These are phyloP conservation scores for Arachnopeziza araneosa DNA, from an alignment of 2,329 filamentous ascomycete species.

Conservation along the genomic window DNA sequence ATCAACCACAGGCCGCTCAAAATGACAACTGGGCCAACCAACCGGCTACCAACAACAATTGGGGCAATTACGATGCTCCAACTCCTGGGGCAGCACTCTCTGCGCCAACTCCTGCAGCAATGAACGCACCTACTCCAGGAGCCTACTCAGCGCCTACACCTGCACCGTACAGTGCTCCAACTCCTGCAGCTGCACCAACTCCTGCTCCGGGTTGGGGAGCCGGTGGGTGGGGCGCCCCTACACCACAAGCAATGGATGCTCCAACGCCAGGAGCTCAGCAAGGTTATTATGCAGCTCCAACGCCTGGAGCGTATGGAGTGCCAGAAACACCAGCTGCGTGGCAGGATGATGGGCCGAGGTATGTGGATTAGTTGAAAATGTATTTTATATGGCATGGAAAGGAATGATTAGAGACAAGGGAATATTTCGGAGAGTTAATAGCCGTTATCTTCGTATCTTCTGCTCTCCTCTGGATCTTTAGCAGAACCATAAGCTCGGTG, in stretches of 20 bases:
- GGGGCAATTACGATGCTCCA: slow-evolving; percentile 58
- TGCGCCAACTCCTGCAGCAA: slow-evolving; percentile 55
- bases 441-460: background rate
- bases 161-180: slow-evolving; percentile 43
- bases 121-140: slow-evolving; percentile 68
- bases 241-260: slow-evolving; percentile 43
- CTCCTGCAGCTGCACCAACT: slow-evolving; percentile 57
- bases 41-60: slow-evolving; percentile 32
- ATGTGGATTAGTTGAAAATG: slow-evolving; percentile 27
- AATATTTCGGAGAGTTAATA: background rate
- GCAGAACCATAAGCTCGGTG: background rate
- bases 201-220: slow-evolving; percentile 56
- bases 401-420: background rate
- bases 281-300: slow-evolving; percentile 30
- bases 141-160: slow-evolving; percentile 49
- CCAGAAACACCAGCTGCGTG: slow-evolving; percentile 53
- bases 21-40: slow-evolving; percentile 37
- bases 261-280: slow-evolving; percentile 41
- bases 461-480: background rate
- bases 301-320: slow-evolving; percentile 33
- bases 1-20: slow-evolving; percentile 58
- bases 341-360: slow-evolving; percentile 38
- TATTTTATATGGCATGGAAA: background rate
- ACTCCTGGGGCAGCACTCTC: slow-evolving; percentile 57
- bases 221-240: slow-evolving; percentile 38